Base-by-base conservation (phyloP, 805 yeast species). In the Torulaspora gathmanii region DNA sequence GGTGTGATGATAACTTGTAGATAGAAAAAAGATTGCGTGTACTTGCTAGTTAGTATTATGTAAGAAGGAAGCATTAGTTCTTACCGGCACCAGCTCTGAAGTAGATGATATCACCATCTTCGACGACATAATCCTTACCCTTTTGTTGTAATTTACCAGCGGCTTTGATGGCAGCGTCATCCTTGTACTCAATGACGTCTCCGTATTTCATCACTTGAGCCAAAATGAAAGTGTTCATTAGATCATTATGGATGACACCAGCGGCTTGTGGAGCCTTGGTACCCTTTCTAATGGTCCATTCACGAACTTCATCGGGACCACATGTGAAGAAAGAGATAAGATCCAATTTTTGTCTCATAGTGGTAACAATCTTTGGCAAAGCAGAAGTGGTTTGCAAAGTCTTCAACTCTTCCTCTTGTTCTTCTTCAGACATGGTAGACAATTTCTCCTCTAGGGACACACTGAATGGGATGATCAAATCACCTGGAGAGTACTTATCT, bases 191-290 rank as follows among this genome's bases (percentile, higher is more conserved):
- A 40, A 81, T 67, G 50, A 90, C 70, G 63, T 89, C 97, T 19
- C 75, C 77, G 71, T 79, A 93, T 61, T 88, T 90, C 62, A 88
- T 88, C 54, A 93, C 85, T 67, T 88, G 89, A 36, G 98, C 99
- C 58, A 88, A 80, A 60, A 93, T 89, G 67, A 93, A 93, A 17
- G 98, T 91, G 68, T 83, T 86, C 78, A 87, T 90, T 66, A 91
- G 79, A 71, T 91, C 99, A 31, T 90, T 86, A 69, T 93, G 99
- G 60, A 91, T 91, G 36, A 93, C 95, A 66, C 97, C 98, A 17
- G 99, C 99, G 36, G 99, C 98, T 63, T 86, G 89, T n/a, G 99
- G 99, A 43, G 97, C 97, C 58, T 86, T 83, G 37, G 91, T 85
- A 57, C 95, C 95, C 56, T 75, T 73, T 70, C 98, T 81, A 52